Evolutionary conservation across 352 stramenopile species (phyloP).

Genomic region (Phytophthora pluvialis): DNA sequence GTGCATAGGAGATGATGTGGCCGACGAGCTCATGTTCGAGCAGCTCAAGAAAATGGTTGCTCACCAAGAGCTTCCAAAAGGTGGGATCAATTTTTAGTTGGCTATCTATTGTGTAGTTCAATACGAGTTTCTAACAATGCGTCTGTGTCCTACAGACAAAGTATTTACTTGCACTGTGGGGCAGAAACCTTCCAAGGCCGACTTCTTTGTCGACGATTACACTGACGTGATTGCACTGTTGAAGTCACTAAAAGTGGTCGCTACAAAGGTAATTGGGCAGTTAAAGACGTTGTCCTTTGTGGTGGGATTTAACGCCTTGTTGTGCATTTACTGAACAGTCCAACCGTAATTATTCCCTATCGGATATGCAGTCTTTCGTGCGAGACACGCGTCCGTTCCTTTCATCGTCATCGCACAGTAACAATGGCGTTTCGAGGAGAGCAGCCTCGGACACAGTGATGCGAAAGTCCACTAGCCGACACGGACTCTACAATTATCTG

Average conservation of each 20-base stretch:
- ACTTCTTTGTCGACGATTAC: conserved; percentile 97
- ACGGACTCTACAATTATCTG: conserved; percentile 56
- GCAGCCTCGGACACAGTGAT: conserved; percentile 58
- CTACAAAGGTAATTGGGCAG: conserved; percentile 63
- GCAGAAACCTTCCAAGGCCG: conserved; percentile 97
- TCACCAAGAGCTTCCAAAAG: conserved; percentile 48
- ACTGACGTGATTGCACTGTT: conserved; percentile 95
- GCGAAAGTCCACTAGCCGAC: conserved; percentile 58
- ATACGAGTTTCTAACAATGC: conserved; percentile 6
- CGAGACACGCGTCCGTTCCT: conserved; percentile 59
- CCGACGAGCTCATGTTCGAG: conserved; percentile 98
- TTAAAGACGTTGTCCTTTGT: background rate
- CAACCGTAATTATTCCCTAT: conserved; percentile 84
- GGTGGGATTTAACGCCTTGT: conserved; percentile 7
- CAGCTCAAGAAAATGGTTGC: conserved; percentile 62
- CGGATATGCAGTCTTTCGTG: conserved; percentile 86
- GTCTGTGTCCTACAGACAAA: conserved; percentile 60
- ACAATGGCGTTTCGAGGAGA: conserved; percentile 43
- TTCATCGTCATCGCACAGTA: conserved; percentile 48
- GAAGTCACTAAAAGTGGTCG: conserved; percentile 74
- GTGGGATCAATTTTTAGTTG: conserved; percentile 18
- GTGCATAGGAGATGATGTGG: conserved; percentile 98
- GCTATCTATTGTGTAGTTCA: background rate
- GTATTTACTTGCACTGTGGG: conserved; percentile 97
- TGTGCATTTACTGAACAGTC: conserved; percentile 46